Evolutionary conservation across 2,329 filamentous ascomycete genomes (phyloP).

Genomic region (Septoria petroselini): DNA sequence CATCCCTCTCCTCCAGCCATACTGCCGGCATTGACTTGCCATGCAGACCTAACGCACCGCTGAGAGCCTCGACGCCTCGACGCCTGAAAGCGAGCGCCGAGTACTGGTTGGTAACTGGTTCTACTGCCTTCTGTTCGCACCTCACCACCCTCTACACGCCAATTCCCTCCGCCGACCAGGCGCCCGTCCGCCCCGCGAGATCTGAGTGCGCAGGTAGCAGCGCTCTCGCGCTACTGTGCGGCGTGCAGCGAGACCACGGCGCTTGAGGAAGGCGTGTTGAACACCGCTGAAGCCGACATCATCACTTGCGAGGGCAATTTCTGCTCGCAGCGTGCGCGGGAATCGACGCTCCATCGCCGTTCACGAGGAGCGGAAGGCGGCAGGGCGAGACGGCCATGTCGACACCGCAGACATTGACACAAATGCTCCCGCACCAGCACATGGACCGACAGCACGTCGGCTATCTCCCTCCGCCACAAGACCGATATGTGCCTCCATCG

Average conservation of each 20-base stretch:
- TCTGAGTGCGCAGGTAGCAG: not conserved
- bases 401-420: constrained; percentile 35
- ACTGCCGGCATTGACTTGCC: constrained; percentile 11
- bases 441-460: constrained; percentile 31
- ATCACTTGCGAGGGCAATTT: constrained; percentile 6
- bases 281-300: constrained; percentile 11
- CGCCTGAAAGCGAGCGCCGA: too few relatives aligned
- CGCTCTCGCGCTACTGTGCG: constrained; percentile 2
- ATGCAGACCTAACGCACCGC: constrained; percentile 6
- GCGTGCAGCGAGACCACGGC: constrained; percentile 6
- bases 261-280: constrained; percentile 7
- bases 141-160: not conserved
- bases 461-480: constrained; percentile 32
- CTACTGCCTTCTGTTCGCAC: not conserved
- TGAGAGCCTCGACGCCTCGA: too few relatives aligned
- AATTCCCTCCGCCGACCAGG: not conserved
- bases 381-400: constrained; percentile 25
- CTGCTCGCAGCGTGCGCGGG: constrained; percentile 6
- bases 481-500: constrained; percentile 37
- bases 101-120: not conserved
- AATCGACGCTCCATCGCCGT: not conserved
- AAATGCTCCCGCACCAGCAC: constrained; percentile 35
- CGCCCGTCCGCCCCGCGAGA: not conserved
- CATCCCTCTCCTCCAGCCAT: constrained; percentile 10
- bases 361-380: constrained; percentile 1